Percentiles rank a stretch among this genome's conserved stretches.
These are phyloP conservation scores for Rhytidhysteron rufulum DNA, from an alignment of 2,329 filamentous ascomycete genomes.

Conservation along the genomic window DNA sequence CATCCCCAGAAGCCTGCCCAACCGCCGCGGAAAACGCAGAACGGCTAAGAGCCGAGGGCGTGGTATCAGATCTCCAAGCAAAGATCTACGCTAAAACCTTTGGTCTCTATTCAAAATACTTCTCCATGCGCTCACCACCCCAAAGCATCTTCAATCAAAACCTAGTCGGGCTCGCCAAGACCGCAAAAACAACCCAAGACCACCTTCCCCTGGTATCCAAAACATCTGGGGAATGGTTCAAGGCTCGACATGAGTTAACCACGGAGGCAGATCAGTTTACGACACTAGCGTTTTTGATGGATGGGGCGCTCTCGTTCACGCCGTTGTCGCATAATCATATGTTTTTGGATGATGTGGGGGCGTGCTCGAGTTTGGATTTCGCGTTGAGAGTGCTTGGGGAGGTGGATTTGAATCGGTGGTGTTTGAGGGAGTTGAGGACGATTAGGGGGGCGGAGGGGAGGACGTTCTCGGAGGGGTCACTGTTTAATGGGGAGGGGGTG, in stretches of 20 bases:
- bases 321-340: conserved; percentile 42
- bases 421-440: conserved; percentile 41
- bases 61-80: conserved; percentile 12
- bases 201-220: conserved; percentile 27
- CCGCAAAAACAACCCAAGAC: conserved; percentile 33
- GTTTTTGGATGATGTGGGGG: conserved; percentile 43
- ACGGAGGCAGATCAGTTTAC: conserved; percentile 32
- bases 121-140: conserved; percentile 35
- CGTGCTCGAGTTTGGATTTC: conserved; percentile 50
- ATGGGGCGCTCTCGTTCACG: conserved; percentile 43
- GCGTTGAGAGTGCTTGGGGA: conserved; percentile 43
- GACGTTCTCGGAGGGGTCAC: conserved; percentile 42
- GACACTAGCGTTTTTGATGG: conserved; percentile 43
- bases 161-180: conserved; percentile 39
- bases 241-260: conserved; percentile 15
- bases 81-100: conserved; percentile 26
- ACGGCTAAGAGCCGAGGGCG: conserved; percentile 10
- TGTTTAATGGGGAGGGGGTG: conserved; percentile 45
- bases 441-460: conserved; percentile 39
- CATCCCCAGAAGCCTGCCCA: conserved; percentile 18
- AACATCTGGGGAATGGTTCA: conserved; percentile 43
- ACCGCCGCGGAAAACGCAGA: conserved; percentile 7
- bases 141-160: conserved; percentile 46
- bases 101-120: conserved; percentile 22
- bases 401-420: conserved; percentile 41